Base-by-base conservation (phyloP, 169 alveolate genomes). In the Babesia sp. region DNA sequence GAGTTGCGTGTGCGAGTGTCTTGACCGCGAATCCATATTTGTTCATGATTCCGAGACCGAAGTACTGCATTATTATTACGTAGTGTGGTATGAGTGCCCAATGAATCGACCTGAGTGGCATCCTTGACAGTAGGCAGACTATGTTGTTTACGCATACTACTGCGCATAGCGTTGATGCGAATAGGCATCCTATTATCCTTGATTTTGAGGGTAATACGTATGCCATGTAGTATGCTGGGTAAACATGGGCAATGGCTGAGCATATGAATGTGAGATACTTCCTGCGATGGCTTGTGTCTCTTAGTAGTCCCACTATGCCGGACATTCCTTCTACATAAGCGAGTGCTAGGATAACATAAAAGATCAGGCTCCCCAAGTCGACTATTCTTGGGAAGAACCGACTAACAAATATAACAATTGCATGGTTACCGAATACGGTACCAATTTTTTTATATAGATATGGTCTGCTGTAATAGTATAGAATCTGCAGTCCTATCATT, bases 131-230 rank as follows among this genome's bases (percentile, higher is more conserved):
- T 29, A 46, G 68, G 60, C 77, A 44, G 2, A 79, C 36, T 48
- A 79, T 64, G 63, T 53, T 61, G 63, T 51, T 53, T 4, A 79
- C 67, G 48, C 67, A 39, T n/a, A 63, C 63, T 36, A 69, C n/a
- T 33, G 76, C 77, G 48, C 71, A 73, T 4, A 68, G 6, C n/a
- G 83, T 31, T 8, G 87, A 79, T 7, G 77, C 82, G 46, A 79
- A 79, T 8, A 79, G 42, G 51, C 76, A 79, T 44, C 50, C 72
- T 2, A 41, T 39, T 2, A 31, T 28, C 60, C 41, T 39, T 3
- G 45, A 71, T 16, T 11, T 33, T 2, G 59, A n/a, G 8, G 87
- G 87, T 14, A 71, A 33, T 8, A 59, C 50, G 57, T 45, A 50
- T 18, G 48, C 79, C 58, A 69, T 29, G 46, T 11, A 37, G 75